Evolutionary conservation across 306 rosid genomes (phyloP).

Genomic region (Cicer judaicum): DNA sequence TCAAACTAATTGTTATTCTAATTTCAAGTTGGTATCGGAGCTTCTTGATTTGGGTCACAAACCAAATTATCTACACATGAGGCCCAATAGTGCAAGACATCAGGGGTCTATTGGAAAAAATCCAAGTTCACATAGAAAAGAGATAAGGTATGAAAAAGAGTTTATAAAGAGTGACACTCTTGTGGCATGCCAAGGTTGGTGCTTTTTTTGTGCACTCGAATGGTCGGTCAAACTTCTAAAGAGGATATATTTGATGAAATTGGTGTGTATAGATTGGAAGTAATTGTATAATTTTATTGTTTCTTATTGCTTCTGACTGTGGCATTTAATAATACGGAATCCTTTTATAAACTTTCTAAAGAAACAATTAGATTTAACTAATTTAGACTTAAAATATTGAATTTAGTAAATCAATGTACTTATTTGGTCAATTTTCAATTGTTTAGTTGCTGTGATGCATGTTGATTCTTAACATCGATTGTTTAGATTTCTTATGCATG

Average conservation of each 20-base stretch:
- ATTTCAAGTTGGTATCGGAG: too few relatives aligned
- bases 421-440: constrained; percentile 1
- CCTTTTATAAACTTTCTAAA: neutral
- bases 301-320: constrained; percentile 12
- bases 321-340: constrained; percentile 5
- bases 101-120: too few relatives aligned
- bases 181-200: neutral
- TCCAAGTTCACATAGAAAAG: too few relatives aligned
- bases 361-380: neutral
- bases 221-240: neutral
- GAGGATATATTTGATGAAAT: neutral
- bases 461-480: constrained; percentile 27
- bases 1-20: too few relatives aligned
- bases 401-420: neutral
- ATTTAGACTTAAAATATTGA: neutral
- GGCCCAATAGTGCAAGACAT: too few relatives aligned
- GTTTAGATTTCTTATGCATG: constrained; percentile 51
- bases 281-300: neutral
- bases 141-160: too few relatives aligned
- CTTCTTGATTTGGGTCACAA: too few relatives aligned
- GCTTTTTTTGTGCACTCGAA: neutral
- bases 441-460: constrained; percentile 35
- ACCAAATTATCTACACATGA: too few relatives aligned
- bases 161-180: too few relatives aligned
- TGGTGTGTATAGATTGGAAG: neutral